phyloP scores from a whole-genome alignment of 169 alveolate species.

The Plasmodium knowlesi region DNA sequence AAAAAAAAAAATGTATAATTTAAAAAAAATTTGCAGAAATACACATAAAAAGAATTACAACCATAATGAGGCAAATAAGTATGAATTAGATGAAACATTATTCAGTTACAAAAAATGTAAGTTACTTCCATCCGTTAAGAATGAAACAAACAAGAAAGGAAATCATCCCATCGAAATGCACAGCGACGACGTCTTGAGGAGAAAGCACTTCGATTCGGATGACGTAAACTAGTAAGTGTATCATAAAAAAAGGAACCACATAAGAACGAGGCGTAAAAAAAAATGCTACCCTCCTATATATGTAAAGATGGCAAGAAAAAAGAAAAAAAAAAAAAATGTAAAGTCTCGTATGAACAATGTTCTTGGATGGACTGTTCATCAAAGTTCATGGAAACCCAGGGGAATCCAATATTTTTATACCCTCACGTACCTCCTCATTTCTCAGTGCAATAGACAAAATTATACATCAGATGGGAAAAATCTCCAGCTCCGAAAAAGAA shows the following conservation, averaged over 20 bases:
- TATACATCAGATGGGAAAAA: conserved; percentile 25
- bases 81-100: conserved; percentile 27
- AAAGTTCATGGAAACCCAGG: neutral
- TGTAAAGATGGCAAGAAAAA: neutral
- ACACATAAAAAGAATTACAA: neutral
- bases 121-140: conserved; percentile 8
- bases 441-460: conserved; percentile 66
- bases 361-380: neutral
- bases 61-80: conserved; percentile 10
- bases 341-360: neutral
- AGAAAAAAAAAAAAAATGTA: neutral
- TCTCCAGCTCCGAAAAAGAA: conserved; percentile 10
- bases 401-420: neutral
- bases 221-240: conserved; percentile 50
- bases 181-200: neutral
- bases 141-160: neutral
- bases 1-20: conserved; percentile 50
- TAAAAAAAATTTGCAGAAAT: conserved; percentile 16
- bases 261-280: neutral
- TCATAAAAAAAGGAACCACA: neutral
- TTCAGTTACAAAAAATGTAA: conserved; percentile 34
- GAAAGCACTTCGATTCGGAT: conserved; percentile 5
- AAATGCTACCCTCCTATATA: neutral
- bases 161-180: neutral
- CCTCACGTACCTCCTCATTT: neutral